Percentiles rank a stretch among this genome's conserved stretches.
Evolutionary conservation across 192 early-diverging fungal genomes (phyloP).

Genomic region (Podochytrium sp.): DNA sequence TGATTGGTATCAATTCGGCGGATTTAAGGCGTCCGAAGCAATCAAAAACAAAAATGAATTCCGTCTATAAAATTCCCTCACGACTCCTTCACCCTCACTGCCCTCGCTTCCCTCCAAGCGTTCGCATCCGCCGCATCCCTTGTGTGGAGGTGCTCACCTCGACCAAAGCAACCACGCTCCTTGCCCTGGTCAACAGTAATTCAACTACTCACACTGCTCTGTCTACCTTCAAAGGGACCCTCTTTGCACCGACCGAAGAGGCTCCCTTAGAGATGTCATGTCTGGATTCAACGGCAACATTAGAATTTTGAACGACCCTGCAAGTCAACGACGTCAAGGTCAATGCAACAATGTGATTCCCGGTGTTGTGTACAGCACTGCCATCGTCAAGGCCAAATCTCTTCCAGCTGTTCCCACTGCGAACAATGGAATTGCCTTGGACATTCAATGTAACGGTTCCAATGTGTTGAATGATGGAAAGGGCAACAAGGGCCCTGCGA

Average conservation of each 20-base stretch:
- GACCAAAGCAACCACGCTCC: constrained; percentile 18
- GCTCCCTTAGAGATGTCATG: not conserved
- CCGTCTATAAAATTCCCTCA: too few relatives aligned
- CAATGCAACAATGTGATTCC: constrained; percentile 31
- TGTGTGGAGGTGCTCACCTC: not conserved
- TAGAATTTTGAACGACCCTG: constrained; percentile 43
- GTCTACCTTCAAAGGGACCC: constrained; percentile 3
- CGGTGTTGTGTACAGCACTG: not conserved
- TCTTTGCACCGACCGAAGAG: constrained; percentile 28
- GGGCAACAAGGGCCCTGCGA: constrained; percentile 43
- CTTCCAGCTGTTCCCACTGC: not conserved
- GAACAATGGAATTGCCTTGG: constrained; percentile 14
- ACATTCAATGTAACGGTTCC: constrained; percentile 7
- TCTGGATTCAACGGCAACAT: constrained; percentile 25
- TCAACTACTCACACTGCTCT: not conserved
- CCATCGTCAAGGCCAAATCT: not conserved
- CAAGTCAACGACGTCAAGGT: constrained; percentile 13
- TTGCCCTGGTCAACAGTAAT: constrained; percentile 4
- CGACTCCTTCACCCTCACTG: not conserved
- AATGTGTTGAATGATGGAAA: constrained; percentile 33
- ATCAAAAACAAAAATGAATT: too few relatives aligned
- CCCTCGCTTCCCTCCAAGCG: too few relatives aligned
- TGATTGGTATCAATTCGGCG: too few relatives aligned
- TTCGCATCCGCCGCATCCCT: too few relatives aligned
- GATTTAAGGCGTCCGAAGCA: too few relatives aligned